Evolutionary conservation across 2,329 filamentous ascomycete species (phyloP).

Genomic region (Cordyceps farinosa): DNA sequence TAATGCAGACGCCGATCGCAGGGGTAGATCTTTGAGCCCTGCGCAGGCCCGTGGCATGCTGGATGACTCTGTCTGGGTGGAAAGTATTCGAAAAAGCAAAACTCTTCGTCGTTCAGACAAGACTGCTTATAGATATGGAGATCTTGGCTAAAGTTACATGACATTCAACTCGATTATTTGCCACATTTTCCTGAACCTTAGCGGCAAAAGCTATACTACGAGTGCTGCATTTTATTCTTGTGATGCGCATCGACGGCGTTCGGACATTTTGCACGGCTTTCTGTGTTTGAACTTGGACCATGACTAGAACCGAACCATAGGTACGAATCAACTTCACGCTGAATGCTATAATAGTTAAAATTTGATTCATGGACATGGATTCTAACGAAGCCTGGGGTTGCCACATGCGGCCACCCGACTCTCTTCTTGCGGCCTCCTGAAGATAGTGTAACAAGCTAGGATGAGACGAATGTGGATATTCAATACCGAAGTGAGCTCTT

Average conservation of each 20-base stretch:
- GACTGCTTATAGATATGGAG: slow-evolving; percentile 32
- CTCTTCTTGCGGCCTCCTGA: neutral
- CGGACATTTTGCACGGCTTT: neutral
- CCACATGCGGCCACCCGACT: neutral
- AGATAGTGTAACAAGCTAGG: neutral
- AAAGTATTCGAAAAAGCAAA: slow-evolving; percentile 85
- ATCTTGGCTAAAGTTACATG: slow-evolving; percentile 23
- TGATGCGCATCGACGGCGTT: neutral
- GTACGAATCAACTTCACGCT: neutral
- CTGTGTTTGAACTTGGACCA: neutral
- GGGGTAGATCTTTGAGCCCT: slow-evolving; percentile 67
- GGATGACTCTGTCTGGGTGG: slow-evolving; percentile 87
- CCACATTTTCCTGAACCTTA: neutral
- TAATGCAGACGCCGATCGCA: slow-evolving; percentile 48
- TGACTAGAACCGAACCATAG: neutral
- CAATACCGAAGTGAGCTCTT: neutral
- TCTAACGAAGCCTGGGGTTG: neutral
- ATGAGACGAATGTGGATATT: neutral
- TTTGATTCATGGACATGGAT: neutral
- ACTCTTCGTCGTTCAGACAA: slow-evolving; percentile 53
- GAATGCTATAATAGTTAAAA: neutral
- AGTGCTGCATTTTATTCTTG: neutral
- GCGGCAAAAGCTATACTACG: neutral
- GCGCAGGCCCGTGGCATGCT: slow-evolving; percentile 79
- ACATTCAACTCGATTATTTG: neutral